Percentiles rank a stretch among this genome's conserved stretches.
These are phyloP conservation scores for Tylopilus sp. DNA, from an alignment of 768 basidiomycete genomes.

Conservation along the genomic window DNA sequence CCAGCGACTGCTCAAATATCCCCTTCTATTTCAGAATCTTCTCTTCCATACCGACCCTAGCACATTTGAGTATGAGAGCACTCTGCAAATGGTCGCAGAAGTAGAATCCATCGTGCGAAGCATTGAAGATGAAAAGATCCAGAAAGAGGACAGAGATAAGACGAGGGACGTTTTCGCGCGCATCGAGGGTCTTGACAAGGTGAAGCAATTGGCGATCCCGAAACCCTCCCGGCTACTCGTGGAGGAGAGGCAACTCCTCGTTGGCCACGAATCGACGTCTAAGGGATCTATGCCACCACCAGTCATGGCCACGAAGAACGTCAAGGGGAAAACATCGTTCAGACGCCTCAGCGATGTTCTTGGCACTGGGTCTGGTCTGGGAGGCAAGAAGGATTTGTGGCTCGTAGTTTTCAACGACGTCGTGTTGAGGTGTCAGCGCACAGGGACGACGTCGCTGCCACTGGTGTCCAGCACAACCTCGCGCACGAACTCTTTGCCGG, in stretches of 20 bases:
- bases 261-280: conserved; percentile 28
- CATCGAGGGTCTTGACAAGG: conserved; percentile 94
- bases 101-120: conserved; percentile 94
- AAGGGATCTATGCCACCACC: conserved; percentile 36
- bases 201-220: conserved; percentile 86
- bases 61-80: conserved; percentile 95
- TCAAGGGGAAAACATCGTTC: conserved; percentile 83
- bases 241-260: conserved; percentile 63
- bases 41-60: conserved; percentile 97
- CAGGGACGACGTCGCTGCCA: conserved; percentile 83
- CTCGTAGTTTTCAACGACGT: conserved; percentile 96
- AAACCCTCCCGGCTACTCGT: conserved; percentile 87
- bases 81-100: conserved; percentile 94
- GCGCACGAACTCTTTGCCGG: conserved; percentile 76
- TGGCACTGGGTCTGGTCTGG: conserved; percentile 47
- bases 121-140: conserved; percentile 97
- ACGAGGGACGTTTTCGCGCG: conserved; percentile 94
- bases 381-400: conserved; percentile 88
- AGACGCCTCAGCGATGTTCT: conserved; percentile 90
- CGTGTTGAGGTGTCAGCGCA: conserved; percentile 84
- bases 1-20: conserved; percentile 94
- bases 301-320: conserved; percentile 45
- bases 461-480: conserved; percentile 65
- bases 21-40: conserved; percentile 94
- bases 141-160: conserved; percentile 93